Evolutionary conservation across 805 yeast genomes (phyloP).

Genomic region (Candida cerambycidarum): DNA sequence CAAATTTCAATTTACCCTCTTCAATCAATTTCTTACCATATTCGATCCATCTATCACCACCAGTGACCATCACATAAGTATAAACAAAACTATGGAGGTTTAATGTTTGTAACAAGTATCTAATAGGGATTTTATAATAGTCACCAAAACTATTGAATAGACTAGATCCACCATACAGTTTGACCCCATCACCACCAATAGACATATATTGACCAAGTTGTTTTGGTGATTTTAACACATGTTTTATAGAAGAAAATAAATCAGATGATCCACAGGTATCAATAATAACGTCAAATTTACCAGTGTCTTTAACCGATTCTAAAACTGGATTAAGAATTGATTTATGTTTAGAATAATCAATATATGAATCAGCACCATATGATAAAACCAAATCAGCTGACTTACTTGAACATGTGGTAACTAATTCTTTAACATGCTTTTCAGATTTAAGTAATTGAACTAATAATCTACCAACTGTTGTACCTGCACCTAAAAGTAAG

Average conservation of each 20-base stretch:
- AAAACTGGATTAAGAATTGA: background rate
- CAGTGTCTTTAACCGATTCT: background rate
- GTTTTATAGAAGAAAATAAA: background rate
- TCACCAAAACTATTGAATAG: background rate
- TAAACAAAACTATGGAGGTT: background rate
- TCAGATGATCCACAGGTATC: background rate
- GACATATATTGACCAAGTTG: background rate
- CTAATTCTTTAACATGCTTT: background rate
- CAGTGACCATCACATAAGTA: background rate
- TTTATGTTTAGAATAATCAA: background rate
- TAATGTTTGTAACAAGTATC: background rate
- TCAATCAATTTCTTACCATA: background rate
- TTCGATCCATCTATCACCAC: slow-evolving; percentile 1
- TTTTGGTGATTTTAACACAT: background rate
- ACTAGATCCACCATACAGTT: background rate
- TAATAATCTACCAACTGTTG: slow-evolving; percentile 61
- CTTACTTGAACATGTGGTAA: background rate
- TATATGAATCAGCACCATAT: background rate
- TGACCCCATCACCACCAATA: background rate
- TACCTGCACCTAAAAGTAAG: slow-evolving; percentile 71
- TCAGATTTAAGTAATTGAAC: slow-evolving; percentile 48
- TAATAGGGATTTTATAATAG: background rate
- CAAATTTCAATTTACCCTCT: background rate
- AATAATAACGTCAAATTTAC: background rate
- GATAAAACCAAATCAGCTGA: background rate